Conservation (phyloP, 2,329 filamentous ascomycete species). For the Sarocladium brachiariae region DNA sequence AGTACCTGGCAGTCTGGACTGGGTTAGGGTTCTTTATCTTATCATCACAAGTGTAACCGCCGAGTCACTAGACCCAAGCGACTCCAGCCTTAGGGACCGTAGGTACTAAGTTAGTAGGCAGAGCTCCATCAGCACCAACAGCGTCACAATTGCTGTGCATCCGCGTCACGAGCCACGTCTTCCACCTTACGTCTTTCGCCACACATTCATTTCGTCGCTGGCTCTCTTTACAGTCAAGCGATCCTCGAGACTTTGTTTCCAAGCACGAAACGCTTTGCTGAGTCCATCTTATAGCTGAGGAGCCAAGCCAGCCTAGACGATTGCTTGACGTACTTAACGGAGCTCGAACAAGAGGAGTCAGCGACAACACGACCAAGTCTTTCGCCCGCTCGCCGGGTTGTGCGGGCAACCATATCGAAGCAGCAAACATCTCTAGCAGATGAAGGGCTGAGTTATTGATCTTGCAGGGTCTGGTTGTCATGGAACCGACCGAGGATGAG, state of each 20-base stretch:
- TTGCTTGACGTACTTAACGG: too few species aligned
- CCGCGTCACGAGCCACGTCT: constrained; percentile 5
- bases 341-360: too few species aligned
- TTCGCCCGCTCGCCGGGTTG: background rate
- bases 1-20: too few species aligned
- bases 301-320: too few species aligned
- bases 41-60: background rate
- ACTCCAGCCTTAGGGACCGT: background rate
- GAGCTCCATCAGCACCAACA: background rate
- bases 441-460: background rate
- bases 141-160: constrained; percentile 1
- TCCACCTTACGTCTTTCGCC: background rate
- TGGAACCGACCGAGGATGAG: constrained; percentile 29
- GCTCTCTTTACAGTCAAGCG: background rate
- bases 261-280: too few species aligned
- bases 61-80: background rate
- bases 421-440: background rate
- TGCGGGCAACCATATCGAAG: background rate
- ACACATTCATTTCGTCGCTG: background rate
- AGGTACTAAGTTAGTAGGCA: too few species aligned
- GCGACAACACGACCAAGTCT: background rate
- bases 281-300: too few species aligned
- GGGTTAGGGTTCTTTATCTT: background rate
- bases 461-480: constrained; percentile 7
- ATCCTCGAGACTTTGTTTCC: too few species aligned